Percentiles rank a stretch among this genome's conserved stretches.
These are phyloP conservation scores for Lentinula sp. DNA, from an alignment of 768 basidiomycete genomes.

Conservation along the genomic window DNA sequence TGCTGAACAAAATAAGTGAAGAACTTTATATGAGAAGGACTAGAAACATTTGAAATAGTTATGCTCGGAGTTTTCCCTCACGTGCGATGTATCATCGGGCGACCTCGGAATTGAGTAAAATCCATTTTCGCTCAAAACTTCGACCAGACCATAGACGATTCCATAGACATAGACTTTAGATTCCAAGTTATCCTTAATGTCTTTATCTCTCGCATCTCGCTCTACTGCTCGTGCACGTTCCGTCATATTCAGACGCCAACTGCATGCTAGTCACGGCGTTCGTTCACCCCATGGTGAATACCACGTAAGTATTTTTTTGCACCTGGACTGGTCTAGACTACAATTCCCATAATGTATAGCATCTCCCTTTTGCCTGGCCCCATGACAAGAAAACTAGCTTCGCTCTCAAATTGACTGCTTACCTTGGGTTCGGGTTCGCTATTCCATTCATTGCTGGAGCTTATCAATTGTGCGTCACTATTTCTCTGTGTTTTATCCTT, in stretches of 20 bases:
- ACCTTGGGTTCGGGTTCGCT: constrained; percentile 51
- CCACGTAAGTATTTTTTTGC: constrained; percentile 35
- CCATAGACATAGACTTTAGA: constrained; percentile 2
- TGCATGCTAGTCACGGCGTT: constrained; percentile 34
- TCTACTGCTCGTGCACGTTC: neutral
- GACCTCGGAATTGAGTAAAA: neutral
- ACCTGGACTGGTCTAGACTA: constrained; percentile 4
- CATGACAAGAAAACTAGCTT: constrained; percentile 27
- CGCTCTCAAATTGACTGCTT: constrained; percentile 39
- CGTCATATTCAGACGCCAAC: constrained; percentile 8
- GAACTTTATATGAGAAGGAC: too few relatives aligned
- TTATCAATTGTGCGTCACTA: constrained; percentile 56
- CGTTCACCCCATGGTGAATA: constrained; percentile 51
- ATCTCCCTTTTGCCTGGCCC: constrained; percentile 51
- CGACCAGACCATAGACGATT: neutral
- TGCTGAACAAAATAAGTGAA: too few relatives aligned
- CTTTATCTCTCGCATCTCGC: constrained; percentile 2
- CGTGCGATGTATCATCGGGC: neutral
- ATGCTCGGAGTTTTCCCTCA: too few relatives aligned
- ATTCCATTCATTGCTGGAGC: constrained; percentile 60
- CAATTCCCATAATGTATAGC: constrained; percentile 24
- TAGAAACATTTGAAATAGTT: too few relatives aligned
- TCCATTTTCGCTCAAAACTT: neutral
- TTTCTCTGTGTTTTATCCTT: neutral
- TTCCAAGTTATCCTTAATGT: constrained; percentile 2